Evolutionary conservation across 768 basidiomycete species (phyloP), one percentile per base, ranked within the genome.

Genomic region (Hypholoma sublateritium): DNA sequence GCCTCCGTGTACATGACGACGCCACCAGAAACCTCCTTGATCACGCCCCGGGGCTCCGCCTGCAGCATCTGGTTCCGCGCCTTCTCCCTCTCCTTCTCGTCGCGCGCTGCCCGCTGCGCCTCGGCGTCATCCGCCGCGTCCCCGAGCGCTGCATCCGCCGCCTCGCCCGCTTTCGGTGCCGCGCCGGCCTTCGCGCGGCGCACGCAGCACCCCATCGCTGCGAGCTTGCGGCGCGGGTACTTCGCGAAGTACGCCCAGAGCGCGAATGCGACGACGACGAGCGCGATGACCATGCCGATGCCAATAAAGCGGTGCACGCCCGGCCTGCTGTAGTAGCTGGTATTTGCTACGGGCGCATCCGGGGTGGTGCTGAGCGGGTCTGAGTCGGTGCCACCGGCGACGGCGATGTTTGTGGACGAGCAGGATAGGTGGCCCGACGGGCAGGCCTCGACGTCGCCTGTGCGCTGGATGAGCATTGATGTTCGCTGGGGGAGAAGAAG

Each of bases 271-370:
- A 79, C 50, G 51, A 80, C 35, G 41, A 70, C 45, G 56, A 78
- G 46, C 32, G 67, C 70, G 14, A 62, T 65, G 37, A 78, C 77
- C 65, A 80, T 76, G 45, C 64, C 69, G 41, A 80, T 70, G 14
- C 80, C 80, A 59, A 81, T 79, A 62, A 72, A 80, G 42, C 77
- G 69, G 48, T 78, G 75, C 12, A 73, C 54, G 8, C 76, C 77
- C 16, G 71, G 69, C 25, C 60, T 61, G 52, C 50, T 48, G 52
- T 60, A 53, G 43, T 56, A 45, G 17, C 35, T 41, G 45, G 34
- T 56, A 42, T 43, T 44, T 19, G 55, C 42, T 28, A 57, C 55
- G 21, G 54, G 54, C 4, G 46, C 25, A 50, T 60, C 62, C 16
- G 53, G 34, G 21, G 45, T 41, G 14, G 53, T 50, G 50, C 50